These are phyloP conservation scores for Populus hybrid DNA, from an alignment of 441 rosid species.

Conservation along the genomic window DNA sequence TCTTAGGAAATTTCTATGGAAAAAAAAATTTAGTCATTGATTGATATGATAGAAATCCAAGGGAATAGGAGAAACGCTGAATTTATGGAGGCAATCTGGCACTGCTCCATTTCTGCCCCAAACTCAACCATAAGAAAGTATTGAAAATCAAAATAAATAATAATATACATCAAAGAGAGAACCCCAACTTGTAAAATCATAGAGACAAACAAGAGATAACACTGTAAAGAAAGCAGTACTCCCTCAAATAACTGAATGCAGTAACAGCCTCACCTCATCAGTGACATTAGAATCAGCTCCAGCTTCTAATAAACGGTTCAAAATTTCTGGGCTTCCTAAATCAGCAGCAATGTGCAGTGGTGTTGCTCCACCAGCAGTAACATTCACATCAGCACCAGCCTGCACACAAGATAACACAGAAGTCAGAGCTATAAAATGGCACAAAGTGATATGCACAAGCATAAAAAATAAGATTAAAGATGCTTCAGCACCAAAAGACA, in stretches of 20 bases:
- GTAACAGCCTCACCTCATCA: constrained; percentile 58
- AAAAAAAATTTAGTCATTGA: neutral
- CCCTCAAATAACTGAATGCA: constrained; percentile 8
- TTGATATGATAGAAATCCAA: neutral
- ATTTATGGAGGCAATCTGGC: neutral
- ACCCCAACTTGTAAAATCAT: neutral
- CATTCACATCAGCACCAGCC: constrained; percentile 82
- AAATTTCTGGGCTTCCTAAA: constrained; percentile 61
- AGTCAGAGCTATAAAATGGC: neutral
- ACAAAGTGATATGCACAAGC: neutral
- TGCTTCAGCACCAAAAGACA: neutral
- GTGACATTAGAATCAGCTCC: constrained; percentile 76
- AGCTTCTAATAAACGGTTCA: constrained; percentile 70
- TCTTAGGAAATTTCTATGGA: neutral
- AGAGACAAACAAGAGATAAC: constrained; percentile 2
- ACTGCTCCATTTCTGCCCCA: neutral
- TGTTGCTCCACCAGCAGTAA: constrained; percentile 87
- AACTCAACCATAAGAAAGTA: neutral
- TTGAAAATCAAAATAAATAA: neutral
- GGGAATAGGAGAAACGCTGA: neutral
- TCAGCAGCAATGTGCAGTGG: constrained; percentile 93
- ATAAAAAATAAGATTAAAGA: neutral
- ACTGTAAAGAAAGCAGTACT: neutral
- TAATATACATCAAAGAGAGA: neutral
- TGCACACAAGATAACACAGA: constrained; percentile 30